Base-by-base conservation (phyloP, 345 rosid genomes). In the Syzygium jambos region DNA sequence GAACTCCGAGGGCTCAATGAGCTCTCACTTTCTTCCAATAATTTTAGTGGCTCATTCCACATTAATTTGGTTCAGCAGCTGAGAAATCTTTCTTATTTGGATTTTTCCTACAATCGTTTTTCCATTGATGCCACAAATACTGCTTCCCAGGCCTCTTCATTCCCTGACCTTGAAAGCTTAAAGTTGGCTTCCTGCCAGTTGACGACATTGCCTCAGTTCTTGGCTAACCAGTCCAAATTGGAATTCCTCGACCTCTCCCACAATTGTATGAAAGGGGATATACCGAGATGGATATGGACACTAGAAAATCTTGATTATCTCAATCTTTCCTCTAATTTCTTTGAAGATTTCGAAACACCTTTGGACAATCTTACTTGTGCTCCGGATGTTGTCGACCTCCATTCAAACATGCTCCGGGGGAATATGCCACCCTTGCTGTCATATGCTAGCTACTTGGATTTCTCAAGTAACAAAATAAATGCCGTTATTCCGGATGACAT, bases 231-330 rank as follows among this genome's bases (percentile, higher is more conserved):
- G 29, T 25, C 87, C 27, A 73, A 2, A 4, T 29, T 95, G 8
- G 0, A 0, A 4, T 0, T 6, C 19, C 86, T 95, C 8, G 94
- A 94, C 88, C 94, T 95, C 85, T 93, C 96, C 8, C 65, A 85
- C 22, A 95, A 95, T 86, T 87, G 57, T 41, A 94, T 95, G 34
- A 21, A 5, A 25, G 92, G 93, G 52, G 5, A 8, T 12, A 85
- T 95, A 27, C 95, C 95, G 4, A 27, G n/a, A 2, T 95, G 94
- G 95, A 87, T 95, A 41, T 90, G 93, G 92, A 5, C 21, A 49
- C 21, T 87, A 2, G 46, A 43, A 43, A 6, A 6, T 5, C 46
- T 43, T 43, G 13, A 0, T 0, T 3, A 21, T 19, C 94, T 94
- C 56, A 80, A 21, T 84, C 92, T 93, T 85, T 86, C 90, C 5